Evolutionary conservation across 352 stramenopile genomes (phyloP).

Genomic region (Phytophthora sansomeana): DNA sequence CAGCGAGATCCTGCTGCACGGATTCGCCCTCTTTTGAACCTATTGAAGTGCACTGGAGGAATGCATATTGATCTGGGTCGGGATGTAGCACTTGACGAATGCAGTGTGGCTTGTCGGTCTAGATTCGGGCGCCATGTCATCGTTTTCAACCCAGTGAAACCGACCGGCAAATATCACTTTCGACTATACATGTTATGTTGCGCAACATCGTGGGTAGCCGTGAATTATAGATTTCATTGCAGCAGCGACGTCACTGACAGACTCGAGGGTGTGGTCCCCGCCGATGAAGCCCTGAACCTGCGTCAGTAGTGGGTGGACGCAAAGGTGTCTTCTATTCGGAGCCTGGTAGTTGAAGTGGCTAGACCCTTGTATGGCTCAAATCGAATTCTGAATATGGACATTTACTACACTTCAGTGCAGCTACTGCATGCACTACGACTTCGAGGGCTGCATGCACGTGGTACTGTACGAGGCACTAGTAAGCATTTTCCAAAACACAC

Average conservation of each 20-base stretch:
- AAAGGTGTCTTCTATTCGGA: constrained; percentile 13
- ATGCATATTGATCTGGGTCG: constrained; percentile 4
- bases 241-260: constrained; percentile 27
- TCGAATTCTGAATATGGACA: constrained; percentile 41
- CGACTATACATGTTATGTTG: constrained; percentile 2
- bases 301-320: constrained; percentile 1
- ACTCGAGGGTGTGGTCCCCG: constrained; percentile 16
- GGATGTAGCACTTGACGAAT: constrained; percentile 13
- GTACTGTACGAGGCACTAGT: too few species aligned
- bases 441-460: constrained; percentile 22
- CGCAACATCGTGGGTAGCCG: constrained; percentile 30
- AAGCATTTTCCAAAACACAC: too few species aligned
- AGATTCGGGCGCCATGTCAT: constrained; percentile 8
- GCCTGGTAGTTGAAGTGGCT: constrained; percentile 35
- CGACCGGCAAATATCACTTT: constrained; percentile 24
- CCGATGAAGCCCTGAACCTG: background rate
- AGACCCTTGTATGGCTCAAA: constrained; percentile 26
- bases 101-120: constrained; percentile 4
- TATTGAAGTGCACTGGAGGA: constrained; percentile 8
- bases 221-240: constrained; percentile 41
- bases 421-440: constrained; percentile 28
- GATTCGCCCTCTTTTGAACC: constrained; percentile 14
- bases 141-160: constrained; percentile 15
- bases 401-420: constrained; percentile 44
- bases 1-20: too few species aligned